Evolutionary conservation across 306 rosid genomes (phyloP).

Genomic region (Cotoneaster glaucophyllus): DNA sequence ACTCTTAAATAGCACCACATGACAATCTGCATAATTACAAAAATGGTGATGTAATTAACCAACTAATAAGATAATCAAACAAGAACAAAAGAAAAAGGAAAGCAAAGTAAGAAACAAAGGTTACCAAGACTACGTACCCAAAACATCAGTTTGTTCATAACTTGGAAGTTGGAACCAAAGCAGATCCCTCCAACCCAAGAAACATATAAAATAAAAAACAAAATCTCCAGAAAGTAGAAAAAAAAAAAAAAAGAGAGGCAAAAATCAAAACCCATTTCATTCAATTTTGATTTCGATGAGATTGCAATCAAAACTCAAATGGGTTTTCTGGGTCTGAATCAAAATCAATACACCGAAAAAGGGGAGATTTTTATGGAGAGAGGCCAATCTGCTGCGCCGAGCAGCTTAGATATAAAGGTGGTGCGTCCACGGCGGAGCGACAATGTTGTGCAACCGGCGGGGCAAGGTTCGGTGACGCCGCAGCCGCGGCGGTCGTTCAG

Average conservation of each 20-base stretch:
- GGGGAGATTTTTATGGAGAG: conserved; percentile 29
- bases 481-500: background rate
- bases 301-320: background rate
- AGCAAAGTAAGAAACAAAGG: too few relatives aligned
- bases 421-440: conserved; percentile 34
- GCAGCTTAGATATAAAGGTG: conserved; percentile 40
- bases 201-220: background rate
- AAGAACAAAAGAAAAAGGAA: background rate
- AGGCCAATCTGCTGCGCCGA: conserved; percentile 23
- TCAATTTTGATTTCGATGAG: background rate
- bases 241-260: background rate
- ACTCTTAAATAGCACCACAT: background rate
- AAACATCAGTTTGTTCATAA: background rate
- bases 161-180: background rate
- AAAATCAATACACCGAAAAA: conserved; percentile 8
- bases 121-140: background rate
- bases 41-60: background rate
- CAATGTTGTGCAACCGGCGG: conserved; percentile 22
- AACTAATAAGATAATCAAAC: background rate
- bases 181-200: background rate
- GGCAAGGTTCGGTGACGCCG: conserved; percentile 2
- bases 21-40: background rate
- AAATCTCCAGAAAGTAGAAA: background rate
- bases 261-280: background rate
- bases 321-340: conserved; percentile 11